Base-by-base conservation (phyloP, 805 yeast species). In the Metahyphopichia silvanorum region DNA sequence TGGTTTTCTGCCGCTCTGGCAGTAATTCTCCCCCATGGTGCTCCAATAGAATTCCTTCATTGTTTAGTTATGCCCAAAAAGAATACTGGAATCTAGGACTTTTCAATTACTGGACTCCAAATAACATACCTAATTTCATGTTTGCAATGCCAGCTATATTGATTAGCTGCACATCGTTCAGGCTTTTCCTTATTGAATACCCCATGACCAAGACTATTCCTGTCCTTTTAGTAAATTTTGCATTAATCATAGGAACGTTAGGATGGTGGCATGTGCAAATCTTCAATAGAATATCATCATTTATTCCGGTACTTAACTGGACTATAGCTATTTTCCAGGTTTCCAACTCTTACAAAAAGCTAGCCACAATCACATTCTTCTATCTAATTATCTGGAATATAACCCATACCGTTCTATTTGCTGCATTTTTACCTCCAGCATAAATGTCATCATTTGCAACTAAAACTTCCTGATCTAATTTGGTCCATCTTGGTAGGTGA, bases 371-470 rank as follows among this genome's bases (percentile, higher is more conserved):
- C 39, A 43, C 49, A 12, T 51, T 75, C 1, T 44, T 58, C 6
- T 83, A 76, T 63, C 60, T 77, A 45, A 42, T 78, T 5, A 43
- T 71, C 1, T 89, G 95, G 95, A 66, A 63, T 15, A 52, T 79
- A 5, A 46, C 79, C 3, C 96, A 89, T 56, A 73, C 89, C 0
- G 72, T 76, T 2, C 60, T 89, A 31, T 89, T 77, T 60, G 86
- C 82, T 6, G 80, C 80, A n/a, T 89, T 86, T 51, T 64, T 89
- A 26, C 98, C 97, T 2, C 98, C 98, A 4, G 98, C 98, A n/a
- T 87, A 54, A 53, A 29, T n/a, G n/a, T n/a, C n/a, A n/a, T n/a
- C n/a, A n/a, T n/a, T n/a, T n/a, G n/a, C n/a, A n/a, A n/a, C n/a
- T n/a, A n/a, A n/a, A n/a, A n/a, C n/a, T n/a, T n/a, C n/a, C 11